These are phyloP conservation scores for Phialophora tarda DNA, from an alignment of 2,329 filamentous ascomycete genomes.

Conservation along the genomic window DNA sequence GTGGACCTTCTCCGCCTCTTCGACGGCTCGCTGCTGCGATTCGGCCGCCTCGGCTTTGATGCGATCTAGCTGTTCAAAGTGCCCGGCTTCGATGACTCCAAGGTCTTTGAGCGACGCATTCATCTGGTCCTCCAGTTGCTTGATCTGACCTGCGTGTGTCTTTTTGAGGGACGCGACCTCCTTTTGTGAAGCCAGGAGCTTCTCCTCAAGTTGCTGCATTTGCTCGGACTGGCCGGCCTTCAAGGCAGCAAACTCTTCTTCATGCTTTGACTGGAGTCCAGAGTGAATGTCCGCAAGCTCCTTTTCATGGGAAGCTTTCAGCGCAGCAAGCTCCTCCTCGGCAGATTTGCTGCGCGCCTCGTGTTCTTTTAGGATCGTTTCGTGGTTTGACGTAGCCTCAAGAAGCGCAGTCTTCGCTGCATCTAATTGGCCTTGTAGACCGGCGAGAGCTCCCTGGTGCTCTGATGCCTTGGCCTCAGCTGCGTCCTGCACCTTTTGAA, in stretches of 20 bases:
- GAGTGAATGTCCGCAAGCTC: constrained; percentile 21
- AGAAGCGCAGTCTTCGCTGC: constrained; percentile 21
- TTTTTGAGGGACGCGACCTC: constrained; percentile 32
- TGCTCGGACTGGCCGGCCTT: constrained; percentile 44
- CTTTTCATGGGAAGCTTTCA: constrained; percentile 28
- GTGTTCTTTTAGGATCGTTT: constrained; percentile 18
- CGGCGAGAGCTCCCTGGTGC: constrained; percentile 19
- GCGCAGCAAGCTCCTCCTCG: constrained; percentile 22
- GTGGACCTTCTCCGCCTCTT: constrained; percentile 28
- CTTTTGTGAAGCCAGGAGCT: constrained; percentile 45
- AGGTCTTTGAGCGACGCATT: constrained; percentile 31
- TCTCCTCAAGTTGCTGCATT: constrained; percentile 45
- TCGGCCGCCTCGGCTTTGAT: constrained; percentile 27
- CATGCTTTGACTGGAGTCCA: constrained; percentile 19
- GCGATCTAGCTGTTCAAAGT: constrained; percentile 30
- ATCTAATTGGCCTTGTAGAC: constrained; percentile 24
- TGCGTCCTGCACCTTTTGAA: constrained; percentile 21
- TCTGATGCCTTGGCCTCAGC: constrained; percentile 9
- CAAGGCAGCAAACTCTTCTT: constrained; percentile 21
- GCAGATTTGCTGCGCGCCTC: constrained; percentile 17
- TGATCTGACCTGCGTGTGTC: constrained; percentile 31
- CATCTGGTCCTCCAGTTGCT: constrained; percentile 35
- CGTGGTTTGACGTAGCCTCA: constrained; percentile 18
- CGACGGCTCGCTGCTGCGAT: constrained; percentile 26
- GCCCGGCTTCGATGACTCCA: constrained; percentile 29